Percentiles rank a stretch among this genome's conserved stretches.
Evolutionary conservation across 2,329 filamentous ascomycete genomes (phyloP).

Genomic region (Fusarium redolens): DNA sequence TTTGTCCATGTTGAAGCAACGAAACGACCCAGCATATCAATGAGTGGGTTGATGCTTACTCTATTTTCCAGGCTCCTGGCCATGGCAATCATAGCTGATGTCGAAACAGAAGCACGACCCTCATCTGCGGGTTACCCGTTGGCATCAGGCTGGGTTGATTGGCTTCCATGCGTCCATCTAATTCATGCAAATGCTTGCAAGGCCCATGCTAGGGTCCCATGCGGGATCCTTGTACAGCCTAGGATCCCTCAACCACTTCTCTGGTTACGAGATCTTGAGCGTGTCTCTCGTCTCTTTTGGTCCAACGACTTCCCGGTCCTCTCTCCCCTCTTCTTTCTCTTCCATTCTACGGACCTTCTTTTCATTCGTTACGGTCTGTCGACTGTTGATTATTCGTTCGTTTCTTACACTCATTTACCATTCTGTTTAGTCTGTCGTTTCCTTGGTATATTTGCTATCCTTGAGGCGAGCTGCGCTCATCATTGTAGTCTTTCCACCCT

Average conservation of each 20-base stretch:
- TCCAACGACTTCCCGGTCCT: constrained; percentile 16
- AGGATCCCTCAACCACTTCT: constrained; percentile 36
- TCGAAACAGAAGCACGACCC: constrained; percentile 43
- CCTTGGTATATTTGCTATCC: constrained; percentile 21
- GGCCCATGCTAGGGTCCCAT: constrained; percentile 23
- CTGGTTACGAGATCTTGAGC: constrained; percentile 27
- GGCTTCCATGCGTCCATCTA: constrained; percentile 19
- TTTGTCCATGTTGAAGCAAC: constrained; percentile 17
- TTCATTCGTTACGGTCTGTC: constrained; percentile 18
- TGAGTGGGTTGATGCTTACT: constrained; percentile 24
- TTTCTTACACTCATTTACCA: constrained; percentile 31
- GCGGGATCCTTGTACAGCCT: constrained; percentile 9
- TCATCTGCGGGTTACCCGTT: constrained; percentile 29
- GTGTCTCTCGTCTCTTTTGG: constrained; percentile 30
- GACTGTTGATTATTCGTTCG: constrained; percentile 34
- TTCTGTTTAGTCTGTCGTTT: constrained; percentile 21
- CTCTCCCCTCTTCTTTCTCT: constrained; percentile 27
- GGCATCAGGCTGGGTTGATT: constrained; percentile 26
- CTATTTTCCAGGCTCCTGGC: constrained; percentile 23
- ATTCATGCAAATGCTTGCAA: constrained; percentile 43
- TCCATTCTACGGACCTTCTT: constrained; percentile 14
- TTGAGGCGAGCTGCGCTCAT: constrained; percentile 44
- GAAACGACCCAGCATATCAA: constrained; percentile 16
- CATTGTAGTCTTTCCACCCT: constrained; percentile 31
- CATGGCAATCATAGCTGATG: constrained; percentile 35